Base-by-base conservation (phyloP, 176 grass and related monocot species). In the Thalia dealbata region DNA sequence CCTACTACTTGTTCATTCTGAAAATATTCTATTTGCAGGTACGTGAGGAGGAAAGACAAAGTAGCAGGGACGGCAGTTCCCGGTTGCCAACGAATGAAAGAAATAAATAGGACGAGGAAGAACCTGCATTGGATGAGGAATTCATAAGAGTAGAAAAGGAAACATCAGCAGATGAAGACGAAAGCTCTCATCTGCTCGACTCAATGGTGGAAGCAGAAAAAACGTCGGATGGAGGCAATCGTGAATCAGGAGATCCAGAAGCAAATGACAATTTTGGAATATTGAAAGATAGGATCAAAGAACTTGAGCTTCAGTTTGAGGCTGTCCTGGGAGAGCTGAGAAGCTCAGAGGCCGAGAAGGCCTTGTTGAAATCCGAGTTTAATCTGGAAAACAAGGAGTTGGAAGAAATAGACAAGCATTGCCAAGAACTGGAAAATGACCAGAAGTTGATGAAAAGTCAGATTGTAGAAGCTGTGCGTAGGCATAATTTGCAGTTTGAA, bases 361-460 rank as follows among this genome's bases (percentile, higher is more conserved):
- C 42, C 14, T 71, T 11, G 11, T 27, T 78, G 70, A 84, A 76
- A 8, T 78, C 79, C 75, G 62, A 80, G 32, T 4, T 70, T 29
- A 50, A 78, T 29, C 22, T 23, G 44, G 35, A 51, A 84, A 73
- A 81, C 78, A 25, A 80, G 58, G 72, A 72, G 77, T 71, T 89
- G 21, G 73, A 84, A 28, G 77, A 86, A 51, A 79, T 96, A 71
- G 74, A 67, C 45, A 89, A 73, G 43, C 84, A 75, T 52, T 79
- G 90, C 59, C 42, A 86, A 84, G 87, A 92, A 78, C 93, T 97
- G 60, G 89, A 92, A 83, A 81, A 76, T 78, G 93, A 90, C 44
- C 87, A 84, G 22, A 77, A 79, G 28, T 82, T 62, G 61, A 74
- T 92, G 32, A 63, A 83, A 65, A 86, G 80, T 32, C 76, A 86